These are phyloP conservation scores for Diaporthe helianthi DNA, from an alignment of 2,329 filamentous ascomycete species.

Conservation along the genomic window DNA sequence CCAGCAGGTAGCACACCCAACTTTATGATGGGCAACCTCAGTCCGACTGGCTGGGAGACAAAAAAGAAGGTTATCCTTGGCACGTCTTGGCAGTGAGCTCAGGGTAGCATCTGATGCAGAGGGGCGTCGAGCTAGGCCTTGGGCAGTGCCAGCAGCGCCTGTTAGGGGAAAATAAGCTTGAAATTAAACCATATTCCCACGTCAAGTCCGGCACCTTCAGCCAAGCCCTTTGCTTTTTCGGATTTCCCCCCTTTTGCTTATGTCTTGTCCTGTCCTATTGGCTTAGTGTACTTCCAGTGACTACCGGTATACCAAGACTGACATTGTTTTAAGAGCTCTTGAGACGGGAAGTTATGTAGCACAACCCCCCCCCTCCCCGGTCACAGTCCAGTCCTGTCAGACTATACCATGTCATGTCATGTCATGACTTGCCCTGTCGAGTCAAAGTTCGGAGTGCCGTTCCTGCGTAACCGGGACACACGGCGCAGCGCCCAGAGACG, in stretches of 20 bases:
- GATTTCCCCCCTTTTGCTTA: neutral
- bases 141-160: slow-evolving; percentile 8
- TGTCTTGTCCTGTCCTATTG: neutral
- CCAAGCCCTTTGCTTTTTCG: neutral
- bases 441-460: slow-evolving; percentile 2
- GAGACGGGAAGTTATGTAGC: neutral
- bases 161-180: slow-evolving; percentile 21
- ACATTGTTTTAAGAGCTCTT: too few relatives aligned
- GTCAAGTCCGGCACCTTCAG: slow-evolving; percentile 16
- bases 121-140: slow-evolving; percentile 16
- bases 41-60: slow-evolving; percentile 29
- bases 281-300: neutral
- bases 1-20: neutral
- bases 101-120: slow-evolving; percentile 21
- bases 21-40: slow-evolving; percentile 2
- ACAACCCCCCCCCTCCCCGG: neutral
- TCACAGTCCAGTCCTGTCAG: neutral
- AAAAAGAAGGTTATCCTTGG: slow-evolving; percentile 31
- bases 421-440: neutral
- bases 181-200: slow-evolving; percentile 25
- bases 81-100: slow-evolving; percentile 24
- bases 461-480: neutral
- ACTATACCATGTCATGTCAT: neutral
- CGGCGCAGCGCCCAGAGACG: neutral
- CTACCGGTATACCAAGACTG: neutral